Percentiles rank a stretch among this genome's conserved stretches.
These are phyloP conservation scores for Saccharomyces hybrid DNA, from an alignment of 1,139 yeast genomes.

Conservation along the genomic window DNA sequence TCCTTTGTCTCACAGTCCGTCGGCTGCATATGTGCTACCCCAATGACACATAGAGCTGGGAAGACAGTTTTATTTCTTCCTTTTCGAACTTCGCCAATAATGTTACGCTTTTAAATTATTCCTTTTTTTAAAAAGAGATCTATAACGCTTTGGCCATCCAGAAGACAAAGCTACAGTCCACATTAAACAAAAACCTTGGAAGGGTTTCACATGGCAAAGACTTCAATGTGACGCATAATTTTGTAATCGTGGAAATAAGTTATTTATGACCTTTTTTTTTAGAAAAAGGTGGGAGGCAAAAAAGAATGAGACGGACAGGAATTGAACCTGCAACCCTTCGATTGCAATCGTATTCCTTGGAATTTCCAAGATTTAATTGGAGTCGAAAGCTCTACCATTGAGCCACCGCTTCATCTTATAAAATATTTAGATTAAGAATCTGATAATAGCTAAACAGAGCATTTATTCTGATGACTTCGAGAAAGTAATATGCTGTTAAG, in stretches of 20 bases:
- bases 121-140: background rate
- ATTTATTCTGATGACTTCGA: background rate
- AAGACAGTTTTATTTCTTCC: background rate
- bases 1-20: background rate
- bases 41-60: background rate
- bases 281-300: background rate
- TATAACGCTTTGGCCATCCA: background rate
- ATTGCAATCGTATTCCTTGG: conserved; percentile 35
- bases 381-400: conserved; percentile 91
- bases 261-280: background rate
- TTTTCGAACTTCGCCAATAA: background rate
- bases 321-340: conserved; percentile 73
- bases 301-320: conserved; percentile 60
- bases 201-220: background rate
- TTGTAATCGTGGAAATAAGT: background rate
- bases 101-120: background rate
- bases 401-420: conserved; percentile 66
- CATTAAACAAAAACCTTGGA: background rate
- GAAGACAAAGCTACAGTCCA: background rate
- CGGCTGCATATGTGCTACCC: background rate
- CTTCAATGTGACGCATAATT: background rate
- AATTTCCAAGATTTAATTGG: conserved; percentile 43
- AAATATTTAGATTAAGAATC: background rate
- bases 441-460: no score
- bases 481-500: background rate